Percentiles rank a stretch among this genome's conserved stretches.
These are phyloP conservation scores for Zea luxurians DNA, from an alignment of 176 grass and related monocot species.

Conservation along the genomic window DNA sequence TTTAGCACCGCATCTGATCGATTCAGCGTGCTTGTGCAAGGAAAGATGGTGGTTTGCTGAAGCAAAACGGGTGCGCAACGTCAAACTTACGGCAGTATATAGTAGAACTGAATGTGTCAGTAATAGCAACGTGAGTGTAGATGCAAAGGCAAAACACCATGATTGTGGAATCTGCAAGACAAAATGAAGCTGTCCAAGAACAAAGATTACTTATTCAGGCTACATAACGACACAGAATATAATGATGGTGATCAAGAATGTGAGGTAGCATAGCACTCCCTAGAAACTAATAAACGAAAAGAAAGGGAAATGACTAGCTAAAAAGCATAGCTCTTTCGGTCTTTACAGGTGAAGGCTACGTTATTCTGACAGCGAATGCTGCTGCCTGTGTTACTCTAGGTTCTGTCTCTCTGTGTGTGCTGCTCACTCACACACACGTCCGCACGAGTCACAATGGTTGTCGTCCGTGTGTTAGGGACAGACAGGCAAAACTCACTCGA, in stretches of 20 bases:
- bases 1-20: background rate
- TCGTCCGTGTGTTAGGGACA: too few relatives aligned
- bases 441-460: too few relatives aligned
- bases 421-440: too few relatives aligned
- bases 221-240: background rate
- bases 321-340: background rate
- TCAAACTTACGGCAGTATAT: background rate
- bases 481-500: too few relatives aligned
- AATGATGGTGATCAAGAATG: conserved; percentile 6
- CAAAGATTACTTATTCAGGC: conserved; percentile 10
- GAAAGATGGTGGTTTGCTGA: background rate
- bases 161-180: background rate
- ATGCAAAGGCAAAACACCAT: background rate
- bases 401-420: too few relatives aligned
- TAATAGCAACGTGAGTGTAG: background rate
- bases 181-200: conserved; percentile 18
- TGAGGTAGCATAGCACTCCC: background rate
- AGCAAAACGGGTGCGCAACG: background rate
- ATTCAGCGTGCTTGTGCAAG: background rate
- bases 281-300: background rate
- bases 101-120: background rate
- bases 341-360: conserved; percentile 7
- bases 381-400: too few relatives aligned
- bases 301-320: background rate
- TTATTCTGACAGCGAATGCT: background rate